Base-by-base conservation (phyloP, 169 alveolate genomes). In the Sarcocystis neurona region DNA sequence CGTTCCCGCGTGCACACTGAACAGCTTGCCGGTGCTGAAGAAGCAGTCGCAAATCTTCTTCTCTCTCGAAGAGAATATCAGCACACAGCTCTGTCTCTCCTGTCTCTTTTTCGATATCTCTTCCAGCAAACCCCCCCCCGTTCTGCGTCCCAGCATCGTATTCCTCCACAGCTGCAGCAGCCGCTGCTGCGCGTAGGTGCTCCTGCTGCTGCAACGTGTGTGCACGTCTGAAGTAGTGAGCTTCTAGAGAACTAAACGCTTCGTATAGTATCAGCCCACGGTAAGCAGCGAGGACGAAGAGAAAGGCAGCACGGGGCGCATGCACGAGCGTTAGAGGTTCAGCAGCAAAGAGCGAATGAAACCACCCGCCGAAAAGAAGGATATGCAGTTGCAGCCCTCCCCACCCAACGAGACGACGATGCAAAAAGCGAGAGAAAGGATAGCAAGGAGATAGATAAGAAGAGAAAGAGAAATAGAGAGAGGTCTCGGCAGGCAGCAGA, bases 351-450 rank as follows among this genome's bases (percentile, higher is more conserved):
- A 77, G 68, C 47, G 85, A 77, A 39, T 46, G 68, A 0, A 30
- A 1, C 85, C 85, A 77, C 23, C 85, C 85, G 70, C 47, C 85
- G 8, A 77, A 77, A 27, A 77, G 85, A 20, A 77, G 60, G n/a
- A 77, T 8, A 39, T 77, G 85, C 30, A 77, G 30, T 44, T 77
- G 85, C 46, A 77, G 68, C 6, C 85, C 85, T 23, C 85, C 85
- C 85, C 85, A 77, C 46, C 85, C 37, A 47, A 77, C 44, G 70
- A 77, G 85, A n/a, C 85, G 85, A 8, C 68, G 60, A 46, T 77
- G 85, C 32, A 77, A 46, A n/a, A 77, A 77, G 18, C 85, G 85
- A 3, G 85, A 43, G 30, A 77, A 46, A 34, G 85, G 85, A n/a
- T 77, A 77, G 44, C 85, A 77, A 12, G 85, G 85, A 10, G 85